These are phyloP conservation scores for Pichia inconspicua DNA, from an alignment of 1,139 yeast genomes.

Conservation along the genomic window DNA sequence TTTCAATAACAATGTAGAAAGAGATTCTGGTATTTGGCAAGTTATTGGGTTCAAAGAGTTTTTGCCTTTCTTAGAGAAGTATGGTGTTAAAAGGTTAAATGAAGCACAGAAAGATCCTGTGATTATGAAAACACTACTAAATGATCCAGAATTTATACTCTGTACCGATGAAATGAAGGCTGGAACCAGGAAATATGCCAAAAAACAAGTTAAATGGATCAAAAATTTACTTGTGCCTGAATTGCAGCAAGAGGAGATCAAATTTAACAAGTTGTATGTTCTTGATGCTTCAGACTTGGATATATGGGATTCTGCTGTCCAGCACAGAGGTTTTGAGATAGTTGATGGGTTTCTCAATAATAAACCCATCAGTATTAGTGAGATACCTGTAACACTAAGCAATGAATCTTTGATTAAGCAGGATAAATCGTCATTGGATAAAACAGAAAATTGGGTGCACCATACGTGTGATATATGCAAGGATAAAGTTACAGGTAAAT, in stretches of 20 bases:
- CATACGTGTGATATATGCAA: constrained; percentile 58
- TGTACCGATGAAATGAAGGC: constrained; percentile 75
- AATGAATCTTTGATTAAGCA: constrained; percentile 13
- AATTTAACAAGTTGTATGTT: constrained; percentile 59
- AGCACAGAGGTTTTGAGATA: constrained; percentile 45
- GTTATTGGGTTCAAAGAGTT: constrained; percentile 95
- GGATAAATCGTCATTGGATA: constrained; percentile 14
- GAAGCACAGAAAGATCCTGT: background rate
- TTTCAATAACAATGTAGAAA: constrained; percentile 32
- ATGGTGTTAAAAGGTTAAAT: constrained; percentile 14
- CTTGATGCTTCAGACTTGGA: constrained; percentile 68
- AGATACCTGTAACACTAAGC: constrained; percentile 39
- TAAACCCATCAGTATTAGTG: constrained; percentile 15
- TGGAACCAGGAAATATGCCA: constrained; percentile 81
- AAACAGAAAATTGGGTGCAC: constrained; percentile 50
- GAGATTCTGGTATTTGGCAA: constrained; percentile 83
- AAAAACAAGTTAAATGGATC: constrained; percentile 91
- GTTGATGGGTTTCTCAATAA: constrained; percentile 35
- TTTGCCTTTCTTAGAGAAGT: constrained; percentile 57
- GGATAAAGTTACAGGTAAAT: constrained; percentile 42
- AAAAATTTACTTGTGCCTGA: constrained; percentile 61
- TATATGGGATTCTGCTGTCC: constrained; percentile 39
- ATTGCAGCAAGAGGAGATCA: constrained; percentile 41
- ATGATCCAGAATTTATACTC: constrained; percentile 28
- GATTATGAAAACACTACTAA: constrained; percentile 2